Percentiles rank a stretch among this genome's conserved stretches.
These are phyloP conservation scores for Boechera divaricarpa DNA, from an alignment of 345 rosid species.

Conservation along the genomic window DNA sequence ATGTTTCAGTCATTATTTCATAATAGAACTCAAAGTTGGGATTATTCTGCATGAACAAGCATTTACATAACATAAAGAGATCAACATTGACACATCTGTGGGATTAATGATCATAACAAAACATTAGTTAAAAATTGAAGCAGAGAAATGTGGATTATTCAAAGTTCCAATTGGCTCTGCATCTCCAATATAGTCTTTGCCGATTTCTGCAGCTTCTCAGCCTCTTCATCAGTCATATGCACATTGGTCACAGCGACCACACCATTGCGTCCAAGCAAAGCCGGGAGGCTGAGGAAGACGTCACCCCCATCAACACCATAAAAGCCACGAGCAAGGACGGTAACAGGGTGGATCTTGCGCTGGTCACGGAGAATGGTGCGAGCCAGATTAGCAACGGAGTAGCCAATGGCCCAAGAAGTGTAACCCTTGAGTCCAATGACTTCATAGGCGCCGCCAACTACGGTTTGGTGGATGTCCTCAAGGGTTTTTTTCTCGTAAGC, in stretches of 20 bases:
- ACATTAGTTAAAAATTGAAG: background rate
- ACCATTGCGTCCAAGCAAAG: conserved; percentile 75
- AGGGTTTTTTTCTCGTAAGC: conserved; percentile 76
- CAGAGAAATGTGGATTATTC: conserved; percentile 12
- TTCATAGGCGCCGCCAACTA: conserved; percentile 72
- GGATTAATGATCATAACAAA: background rate
- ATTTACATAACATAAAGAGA: conserved; percentile 29
- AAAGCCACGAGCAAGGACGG: conserved; percentile 87
- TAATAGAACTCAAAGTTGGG: background rate
- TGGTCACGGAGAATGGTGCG: conserved; percentile 79
- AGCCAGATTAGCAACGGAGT: conserved; percentile 85
- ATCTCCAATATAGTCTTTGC: conserved; percentile 71
- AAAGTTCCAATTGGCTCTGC: conserved; percentile 73
- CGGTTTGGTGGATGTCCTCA: conserved; percentile 77
- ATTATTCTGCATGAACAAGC: conserved; percentile 1
- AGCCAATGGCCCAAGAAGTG: conserved; percentile 99
- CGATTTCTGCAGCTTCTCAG: conserved; percentile 60
- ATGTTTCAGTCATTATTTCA: background rate
- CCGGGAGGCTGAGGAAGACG: conserved; percentile 88
- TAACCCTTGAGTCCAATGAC: conserved; percentile 89
- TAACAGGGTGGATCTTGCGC: conserved; percentile 87
- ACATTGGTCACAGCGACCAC: conserved; percentile 80
- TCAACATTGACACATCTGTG: background rate
- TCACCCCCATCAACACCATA: conserved; percentile 73
- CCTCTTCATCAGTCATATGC: conserved; percentile 76